These are phyloP conservation scores for Chara braunii DNA, from an alignment of 139 green algal genomes.

Conservation along the genomic window DNA sequence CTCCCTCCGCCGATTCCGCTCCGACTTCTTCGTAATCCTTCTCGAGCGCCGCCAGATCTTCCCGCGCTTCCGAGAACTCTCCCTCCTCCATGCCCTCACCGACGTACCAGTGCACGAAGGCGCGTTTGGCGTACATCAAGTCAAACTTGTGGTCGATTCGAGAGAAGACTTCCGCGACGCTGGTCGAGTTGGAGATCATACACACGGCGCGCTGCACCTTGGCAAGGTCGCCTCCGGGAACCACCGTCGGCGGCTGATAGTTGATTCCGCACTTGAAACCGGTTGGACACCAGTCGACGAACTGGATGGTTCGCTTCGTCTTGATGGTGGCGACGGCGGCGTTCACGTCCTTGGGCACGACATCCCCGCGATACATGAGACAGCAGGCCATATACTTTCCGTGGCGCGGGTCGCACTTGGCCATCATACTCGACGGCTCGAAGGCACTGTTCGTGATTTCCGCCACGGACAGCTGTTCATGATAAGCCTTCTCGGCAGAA, in stretches of 20 bases:
- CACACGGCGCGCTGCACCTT: conserved; percentile 99
- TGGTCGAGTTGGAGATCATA: conserved; percentile 99
- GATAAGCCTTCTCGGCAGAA: conserved; percentile 54
- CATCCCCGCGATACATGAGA: conserved; percentile 98
- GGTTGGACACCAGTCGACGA: conserved; percentile 99
- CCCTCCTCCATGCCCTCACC: conserved; percentile 97
- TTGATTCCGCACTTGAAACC: conserved; percentile 99
- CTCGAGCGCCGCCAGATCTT: conserved; percentile 95
- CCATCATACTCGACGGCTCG: conserved; percentile 54
- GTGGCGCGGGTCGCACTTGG: conserved; percentile 52
- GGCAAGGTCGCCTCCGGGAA: conserved; percentile 91
- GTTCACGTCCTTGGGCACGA: conserved; percentile 99
- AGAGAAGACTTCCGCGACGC: conserved; percentile 89
- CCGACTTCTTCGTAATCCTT: conserved; percentile 98
- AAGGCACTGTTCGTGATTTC: conserved; percentile 59
- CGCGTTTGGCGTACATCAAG: conserved; percentile 99
- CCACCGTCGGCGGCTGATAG: conserved; percentile 98
- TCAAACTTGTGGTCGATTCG: conserved; percentile 99
- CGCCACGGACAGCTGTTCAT: conserved; percentile 52
- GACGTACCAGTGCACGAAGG: conserved; percentile 99
- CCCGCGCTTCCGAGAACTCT: conserved; percentile 72
- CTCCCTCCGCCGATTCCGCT: conserved; percentile 71
- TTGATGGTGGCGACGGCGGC: conserved; percentile 93
- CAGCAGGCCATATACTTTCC: conserved; percentile 98
- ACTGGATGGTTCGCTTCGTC: conserved; percentile 98